Conservation (phyloP, 140 eudicot species). For the Oenanthe javanica region DNA sequence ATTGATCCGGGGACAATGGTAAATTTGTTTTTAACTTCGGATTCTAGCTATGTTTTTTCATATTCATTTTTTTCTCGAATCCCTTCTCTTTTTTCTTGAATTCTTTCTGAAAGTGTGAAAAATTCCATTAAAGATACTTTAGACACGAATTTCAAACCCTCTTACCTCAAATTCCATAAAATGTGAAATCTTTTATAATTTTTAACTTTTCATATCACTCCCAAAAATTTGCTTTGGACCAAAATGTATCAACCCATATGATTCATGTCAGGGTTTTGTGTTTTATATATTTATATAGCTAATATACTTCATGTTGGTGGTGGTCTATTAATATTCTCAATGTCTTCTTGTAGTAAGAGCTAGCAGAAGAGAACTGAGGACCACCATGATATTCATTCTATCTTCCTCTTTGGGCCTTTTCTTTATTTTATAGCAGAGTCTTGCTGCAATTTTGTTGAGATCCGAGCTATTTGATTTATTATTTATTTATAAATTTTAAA, state of each 20-base stretch:
- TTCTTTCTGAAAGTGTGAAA: not conserved
- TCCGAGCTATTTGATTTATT: slow-evolving; percentile 14
- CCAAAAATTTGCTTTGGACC: slow-evolving; percentile 1
- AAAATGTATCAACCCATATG: slow-evolving; percentile 10
- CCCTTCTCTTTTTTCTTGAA: slow-evolving; percentile 6
- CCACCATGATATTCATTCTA: not conserved
- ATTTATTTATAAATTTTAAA: not conserved
- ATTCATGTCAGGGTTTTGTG: slow-evolving; percentile 12
- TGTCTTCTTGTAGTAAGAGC: not conserved
- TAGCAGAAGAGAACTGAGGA: not conserved
- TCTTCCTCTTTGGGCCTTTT: not conserved
- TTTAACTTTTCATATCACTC: not conserved
- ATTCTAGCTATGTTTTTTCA: not conserved
- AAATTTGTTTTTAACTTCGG: slow-evolving; percentile 8
- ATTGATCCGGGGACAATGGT: not conserved
- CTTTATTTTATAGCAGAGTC: not conserved
- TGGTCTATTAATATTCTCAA: not conserved
- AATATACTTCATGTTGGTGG: not conserved
- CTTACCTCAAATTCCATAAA: slow-evolving; percentile 13
- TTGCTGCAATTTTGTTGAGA: slow-evolving; percentile 18
- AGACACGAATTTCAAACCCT: slow-evolving; percentile 27
- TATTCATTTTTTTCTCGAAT: not conserved
- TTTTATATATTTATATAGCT: not conserved
- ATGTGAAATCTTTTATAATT: not conserved
- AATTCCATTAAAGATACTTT: slow-evolving; percentile 7